phyloP scores from a whole-genome alignment of 495 filamentous ascomycete genomes.

The Trypethelium eluteriae region DNA sequence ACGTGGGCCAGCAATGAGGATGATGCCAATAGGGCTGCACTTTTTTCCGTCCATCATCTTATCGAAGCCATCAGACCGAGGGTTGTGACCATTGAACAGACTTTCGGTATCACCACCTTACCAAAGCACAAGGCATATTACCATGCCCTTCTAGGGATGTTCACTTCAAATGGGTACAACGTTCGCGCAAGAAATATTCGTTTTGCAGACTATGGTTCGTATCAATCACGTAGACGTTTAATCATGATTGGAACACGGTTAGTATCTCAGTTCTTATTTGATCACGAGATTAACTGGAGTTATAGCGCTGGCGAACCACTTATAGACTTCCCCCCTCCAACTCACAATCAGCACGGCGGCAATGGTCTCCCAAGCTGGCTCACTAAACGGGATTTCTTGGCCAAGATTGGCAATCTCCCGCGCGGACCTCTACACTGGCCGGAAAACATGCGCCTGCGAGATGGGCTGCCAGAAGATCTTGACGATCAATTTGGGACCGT shows the following conservation, averaged over 20 bases:
- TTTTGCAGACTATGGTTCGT: constrained; percentile 53
- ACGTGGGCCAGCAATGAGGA: constrained; percentile 43
- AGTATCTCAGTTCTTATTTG: constrained; percentile 23
- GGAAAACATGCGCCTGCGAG: background rate
- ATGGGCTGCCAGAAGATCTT: background rate
- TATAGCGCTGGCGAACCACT: constrained; percentile 65
- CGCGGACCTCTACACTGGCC: constrained; percentile 14
- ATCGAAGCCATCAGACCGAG: constrained; percentile 56
- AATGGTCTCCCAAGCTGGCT: background rate
- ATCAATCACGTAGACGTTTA: constrained; percentile 54
- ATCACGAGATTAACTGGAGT: constrained; percentile 23
- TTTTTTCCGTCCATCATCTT: constrained; percentile 56
- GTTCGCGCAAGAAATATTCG: constrained; percentile 52
- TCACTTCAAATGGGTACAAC: constrained; percentile 61
- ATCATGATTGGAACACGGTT: constrained; percentile 75
- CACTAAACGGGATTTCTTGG: constrained; percentile 23
- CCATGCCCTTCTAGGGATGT: constrained; percentile 52
- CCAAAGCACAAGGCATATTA: constrained; percentile 45
- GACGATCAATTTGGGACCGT: constrained; percentile 23
- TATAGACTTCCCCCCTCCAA: constrained; percentile 59
- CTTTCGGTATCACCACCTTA: constrained; percentile 50
- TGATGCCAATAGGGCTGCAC: constrained; percentile 57
- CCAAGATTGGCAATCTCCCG: background rate
- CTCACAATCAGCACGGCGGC: constrained; percentile 45
- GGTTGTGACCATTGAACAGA: constrained; percentile 78